Evolutionary conservation across 1,139 yeast genomes (phyloP), one percentile per base, ranked within the genome.

Genomic region (Pichia sp.): DNA sequence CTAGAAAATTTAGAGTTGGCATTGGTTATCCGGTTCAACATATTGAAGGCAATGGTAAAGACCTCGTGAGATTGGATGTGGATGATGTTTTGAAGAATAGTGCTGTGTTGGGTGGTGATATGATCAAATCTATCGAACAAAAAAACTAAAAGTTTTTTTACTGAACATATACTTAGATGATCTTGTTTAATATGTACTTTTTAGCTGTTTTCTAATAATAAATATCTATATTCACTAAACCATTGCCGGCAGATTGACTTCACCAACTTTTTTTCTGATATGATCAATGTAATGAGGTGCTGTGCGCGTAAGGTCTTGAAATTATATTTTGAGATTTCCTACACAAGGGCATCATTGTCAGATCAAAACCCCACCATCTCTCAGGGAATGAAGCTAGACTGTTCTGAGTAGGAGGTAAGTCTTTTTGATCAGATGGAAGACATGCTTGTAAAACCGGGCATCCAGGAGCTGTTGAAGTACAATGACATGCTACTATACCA

Each of bases 11-110:
- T 71, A 84, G 85, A 64, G 96, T 87, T 26, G 88, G 85, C 60
- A 70, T 87, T 58, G 95, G 91, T 25, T 84, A 82, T 61, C 86
- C 89, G 60, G 78, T 85, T 48, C 78, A 78, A 64, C 96, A 96
- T 1, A 69, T 75, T 26, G 84, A 80, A n/a, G 87, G 28, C 9
- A 9, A 93, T 39, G 70, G 85, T 56, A 78, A 79, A 54, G 96
- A 91, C 67, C 84, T 91, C 49, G 74, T 76, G 49, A 48, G 45
- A 10, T 41, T 57, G n/a, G 60, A 57, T 43, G 74, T 86, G 44
- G 58, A 55, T 13, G 56, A 55, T 46, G 47, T 52, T 21, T 23
- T 55, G 9, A 55, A 57, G 43, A 44, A 40, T 7, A 34, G 49
- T 41, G 54, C 55, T 2, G 12, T 55, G 7, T 74, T 87, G 51